Evolutionary conservation across 805 yeast genomes (phyloP).

Genomic region (Suhomyces vadensis): DNA sequence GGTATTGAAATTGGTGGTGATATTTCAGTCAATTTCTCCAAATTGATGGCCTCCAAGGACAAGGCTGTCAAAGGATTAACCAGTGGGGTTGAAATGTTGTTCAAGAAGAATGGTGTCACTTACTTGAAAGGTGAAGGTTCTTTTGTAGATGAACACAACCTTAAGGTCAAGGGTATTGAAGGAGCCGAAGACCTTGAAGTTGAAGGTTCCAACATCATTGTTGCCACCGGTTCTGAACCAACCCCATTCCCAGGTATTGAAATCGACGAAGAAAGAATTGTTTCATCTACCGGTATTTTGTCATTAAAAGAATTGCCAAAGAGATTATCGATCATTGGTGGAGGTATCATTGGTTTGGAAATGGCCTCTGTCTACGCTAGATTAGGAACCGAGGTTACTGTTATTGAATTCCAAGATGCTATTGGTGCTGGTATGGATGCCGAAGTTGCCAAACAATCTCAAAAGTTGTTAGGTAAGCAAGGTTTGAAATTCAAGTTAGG

Average conservation of each 20-base stretch:
- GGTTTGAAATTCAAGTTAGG: slow-evolving; percentile 91
- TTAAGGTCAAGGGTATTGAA: slow-evolving; percentile 83
- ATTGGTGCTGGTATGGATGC: slow-evolving; percentile 99
- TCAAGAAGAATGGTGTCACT: slow-evolving; percentile 93
- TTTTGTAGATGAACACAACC: slow-evolving; percentile 74
- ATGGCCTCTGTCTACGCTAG: slow-evolving; percentile 98
- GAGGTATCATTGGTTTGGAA: slow-evolving; percentile 99
- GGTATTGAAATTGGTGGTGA: slow-evolving; percentile 85
- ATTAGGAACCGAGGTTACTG: slow-evolving; percentile 93
- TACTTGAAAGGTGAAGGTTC: slow-evolving; percentile 94
- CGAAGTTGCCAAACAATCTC: slow-evolving; percentile 88
- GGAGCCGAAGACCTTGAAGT: slow-evolving; percentile 71
- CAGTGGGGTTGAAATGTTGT: slow-evolving; percentile 89
- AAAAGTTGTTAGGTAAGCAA: slow-evolving; percentile 89
- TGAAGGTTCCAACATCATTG: slow-evolving; percentile 82
- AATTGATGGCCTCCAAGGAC: slow-evolving; percentile 90
- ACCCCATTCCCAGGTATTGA: slow-evolving; percentile 98
- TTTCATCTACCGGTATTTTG: slow-evolving; percentile 91
- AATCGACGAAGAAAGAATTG: slow-evolving; percentile 96
- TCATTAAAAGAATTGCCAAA: slow-evolving; percentile 88
- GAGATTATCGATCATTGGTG: slow-evolving; percentile 90
- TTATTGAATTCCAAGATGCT: slow-evolving; percentile 84
- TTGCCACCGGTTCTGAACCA: slow-evolving; percentile 98
- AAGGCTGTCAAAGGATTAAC: slow-evolving; percentile 87
- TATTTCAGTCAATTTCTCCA: slow-evolving; percentile 70